A percentile compares a stretch with the other conserved stretches of the same genome.
These are phyloP conservation scores for Monotropa hypopitys DNA, from an alignment of 179 eudicot species.

Conservation along the genomic window DNA sequence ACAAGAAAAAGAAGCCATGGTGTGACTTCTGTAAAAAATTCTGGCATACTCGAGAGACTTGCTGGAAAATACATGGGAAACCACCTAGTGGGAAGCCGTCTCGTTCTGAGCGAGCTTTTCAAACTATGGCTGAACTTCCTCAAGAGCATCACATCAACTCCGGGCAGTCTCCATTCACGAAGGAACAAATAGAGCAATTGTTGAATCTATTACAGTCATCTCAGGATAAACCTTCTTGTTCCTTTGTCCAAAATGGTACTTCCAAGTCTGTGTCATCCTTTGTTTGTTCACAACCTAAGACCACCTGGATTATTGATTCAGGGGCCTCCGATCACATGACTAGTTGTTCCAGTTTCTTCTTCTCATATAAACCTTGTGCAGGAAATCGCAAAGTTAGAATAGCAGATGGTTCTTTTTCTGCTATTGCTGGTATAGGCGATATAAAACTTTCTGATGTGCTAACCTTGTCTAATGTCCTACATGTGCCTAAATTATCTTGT, in stretches of 20 bases:
- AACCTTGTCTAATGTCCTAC: not conserved
- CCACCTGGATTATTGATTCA: conserved; percentile 1
- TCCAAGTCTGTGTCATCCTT: no score
- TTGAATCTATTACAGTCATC: no score
- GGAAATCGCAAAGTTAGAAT: not conserved
- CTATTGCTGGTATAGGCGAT: not conserved
- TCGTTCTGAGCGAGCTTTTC: no score
- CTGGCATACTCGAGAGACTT: not conserved
- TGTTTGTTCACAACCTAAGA: no score
- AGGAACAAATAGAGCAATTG: no score
- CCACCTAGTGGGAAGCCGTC: not conserved
- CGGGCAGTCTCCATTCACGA: no score
- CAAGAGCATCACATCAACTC: no score
- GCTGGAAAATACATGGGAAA: not conserved
- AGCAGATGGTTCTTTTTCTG: not conserved
- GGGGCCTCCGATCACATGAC: not conserved
- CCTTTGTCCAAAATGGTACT: no score
- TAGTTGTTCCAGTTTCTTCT: not conserved
- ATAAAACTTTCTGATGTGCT: not conserved
- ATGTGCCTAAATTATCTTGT: not conserved
- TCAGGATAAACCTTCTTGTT: no score
- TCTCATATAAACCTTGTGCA: not conserved
- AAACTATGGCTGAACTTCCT: no score
- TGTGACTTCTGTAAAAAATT: no score
- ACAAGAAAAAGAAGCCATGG: not conserved